Evolutionary conservation across 345 rosid genomes (phyloP).

Genomic region (Eucalyptus globulus): DNA sequence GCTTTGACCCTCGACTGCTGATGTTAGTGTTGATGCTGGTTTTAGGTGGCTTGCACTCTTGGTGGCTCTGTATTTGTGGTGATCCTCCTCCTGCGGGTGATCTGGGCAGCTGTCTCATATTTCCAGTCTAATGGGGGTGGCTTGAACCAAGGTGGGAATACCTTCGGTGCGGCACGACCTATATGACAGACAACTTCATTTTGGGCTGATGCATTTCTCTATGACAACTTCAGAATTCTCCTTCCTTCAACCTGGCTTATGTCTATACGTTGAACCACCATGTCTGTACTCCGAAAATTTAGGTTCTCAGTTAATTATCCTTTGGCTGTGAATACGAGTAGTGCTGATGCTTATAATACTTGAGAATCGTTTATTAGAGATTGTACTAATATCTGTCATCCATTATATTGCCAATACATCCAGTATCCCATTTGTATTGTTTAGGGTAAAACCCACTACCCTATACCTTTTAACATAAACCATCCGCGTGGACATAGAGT

Average conservation of each 20-base stretch:
- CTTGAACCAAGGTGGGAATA: slow-evolving; percentile 17
- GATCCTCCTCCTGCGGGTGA: slow-evolving; percentile 43
- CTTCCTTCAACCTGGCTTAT: not conserved
- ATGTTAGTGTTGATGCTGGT: not conserved
- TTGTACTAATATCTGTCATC: not conserved
- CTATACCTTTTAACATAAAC: not conserved
- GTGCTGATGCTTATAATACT: not conserved
- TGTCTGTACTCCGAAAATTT: not conserved
- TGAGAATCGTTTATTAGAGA: not conserved
- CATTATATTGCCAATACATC: not conserved
- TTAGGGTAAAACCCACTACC: not conserved
- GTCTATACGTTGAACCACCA: not conserved
- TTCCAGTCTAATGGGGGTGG: slow-evolving; percentile 43
- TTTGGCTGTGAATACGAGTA: not conserved
- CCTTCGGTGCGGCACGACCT: slow-evolving; percentile 19
- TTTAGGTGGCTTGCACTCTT: slow-evolving; percentile 62
- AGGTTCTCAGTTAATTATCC: not conserved
- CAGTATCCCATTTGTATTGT: not conserved
- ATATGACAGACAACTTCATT: not conserved
- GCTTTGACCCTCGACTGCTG: not conserved
- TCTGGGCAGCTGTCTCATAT: slow-evolving; percentile 53
- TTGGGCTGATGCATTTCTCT: not conserved
- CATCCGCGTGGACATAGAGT: not conserved
- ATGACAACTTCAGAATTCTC: not conserved
- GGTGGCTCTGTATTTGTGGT: slow-evolving; percentile 59